Evolutionary conservation across 1,139 yeast species (phyloP).

Genomic region (Geotrichum macrosporum): DNA sequence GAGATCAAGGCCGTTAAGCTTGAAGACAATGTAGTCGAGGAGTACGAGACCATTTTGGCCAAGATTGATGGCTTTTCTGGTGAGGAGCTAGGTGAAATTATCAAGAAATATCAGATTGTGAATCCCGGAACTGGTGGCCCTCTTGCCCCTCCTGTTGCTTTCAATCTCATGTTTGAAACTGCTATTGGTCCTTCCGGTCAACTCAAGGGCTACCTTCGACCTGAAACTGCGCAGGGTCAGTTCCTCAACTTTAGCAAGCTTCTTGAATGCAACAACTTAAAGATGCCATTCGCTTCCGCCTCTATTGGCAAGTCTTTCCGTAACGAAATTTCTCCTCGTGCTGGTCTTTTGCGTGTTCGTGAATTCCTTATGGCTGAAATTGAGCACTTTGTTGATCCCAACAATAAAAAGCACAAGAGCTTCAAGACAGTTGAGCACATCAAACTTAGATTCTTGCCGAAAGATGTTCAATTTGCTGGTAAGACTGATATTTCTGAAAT

Average conservation of each 20-base stretch:
- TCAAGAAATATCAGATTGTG: constrained; percentile 71
- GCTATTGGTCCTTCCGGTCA: constrained; percentile 99
- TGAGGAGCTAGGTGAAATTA: constrained; percentile 82
- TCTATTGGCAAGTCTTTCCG: constrained; percentile 98
- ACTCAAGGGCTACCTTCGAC: constrained; percentile 91
- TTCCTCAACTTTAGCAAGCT: constrained; percentile 91
- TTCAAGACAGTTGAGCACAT: constrained; percentile 73
- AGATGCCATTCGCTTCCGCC: constrained; percentile 98
- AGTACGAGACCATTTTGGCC: constrained; percentile 82
- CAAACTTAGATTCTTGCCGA: constrained; percentile 74
- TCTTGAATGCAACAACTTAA: constrained; percentile 89
- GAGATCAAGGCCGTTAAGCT: constrained; percentile 85
- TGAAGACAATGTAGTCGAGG: constrained; percentile 71
- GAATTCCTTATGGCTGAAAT: constrained; percentile 99
- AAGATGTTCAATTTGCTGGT: constrained; percentile 82
- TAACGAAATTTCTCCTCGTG: constrained; percentile 97
- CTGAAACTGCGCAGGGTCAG: constrained; percentile 99
- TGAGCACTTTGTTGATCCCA: constrained; percentile 96
- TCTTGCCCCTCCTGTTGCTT: constrained; percentile 86
- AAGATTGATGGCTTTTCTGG: constrained; percentile 92
- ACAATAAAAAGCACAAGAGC: constrained; percentile 73
- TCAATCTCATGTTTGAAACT: constrained; percentile 98
- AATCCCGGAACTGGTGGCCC: constrained; percentile 88
- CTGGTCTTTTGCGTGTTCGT: constrained; percentile 95
- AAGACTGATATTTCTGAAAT: constrained; percentile 59